These are phyloP conservation scores for Dryadomyces quercivorus DNA, from an alignment of 2,329 filamentous ascomycete genomes.

Conservation along the genomic window DNA sequence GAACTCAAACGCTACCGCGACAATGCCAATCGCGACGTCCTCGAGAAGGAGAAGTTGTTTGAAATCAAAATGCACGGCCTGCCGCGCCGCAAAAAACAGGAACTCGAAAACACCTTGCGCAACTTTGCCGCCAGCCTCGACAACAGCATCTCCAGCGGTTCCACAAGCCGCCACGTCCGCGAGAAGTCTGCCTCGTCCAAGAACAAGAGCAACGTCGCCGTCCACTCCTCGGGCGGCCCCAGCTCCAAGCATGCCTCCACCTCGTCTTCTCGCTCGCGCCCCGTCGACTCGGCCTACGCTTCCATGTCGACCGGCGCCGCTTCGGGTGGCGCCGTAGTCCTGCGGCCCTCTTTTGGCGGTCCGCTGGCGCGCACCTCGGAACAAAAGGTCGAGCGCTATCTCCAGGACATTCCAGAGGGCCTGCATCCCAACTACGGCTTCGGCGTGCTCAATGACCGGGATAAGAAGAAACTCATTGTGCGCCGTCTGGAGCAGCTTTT, in stretches of 20 bases:
- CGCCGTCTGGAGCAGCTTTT: constrained; percentile 69
- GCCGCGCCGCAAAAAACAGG: constrained; percentile 58
- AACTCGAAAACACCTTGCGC: constrained; percentile 61
- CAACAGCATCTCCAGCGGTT: constrained; percentile 31
- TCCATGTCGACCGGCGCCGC: constrained; percentile 49
- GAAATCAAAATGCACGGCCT: constrained; percentile 71
- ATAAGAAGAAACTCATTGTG: constrained; percentile 67
- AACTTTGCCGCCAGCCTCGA: constrained; percentile 53
- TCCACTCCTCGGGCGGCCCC: constrained; percentile 25
- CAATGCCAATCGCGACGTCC: constrained; percentile 44
- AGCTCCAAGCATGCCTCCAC: constrained; percentile 39
- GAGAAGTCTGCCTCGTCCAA: constrained; percentile 23
- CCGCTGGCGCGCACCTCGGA: constrained; percentile 31
- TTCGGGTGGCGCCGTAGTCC: constrained; percentile 27
- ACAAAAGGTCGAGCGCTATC: constrained; percentile 55
- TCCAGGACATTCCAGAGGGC: constrained; percentile 60
- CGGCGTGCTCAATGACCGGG: constrained; percentile 51
- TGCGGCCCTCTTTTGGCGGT: constrained; percentile 22
- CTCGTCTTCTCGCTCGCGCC: constrained; percentile 39
- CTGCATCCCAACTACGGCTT: constrained; percentile 46
- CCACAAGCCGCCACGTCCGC: constrained; percentile 27
- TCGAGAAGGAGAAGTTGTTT: constrained; percentile 67
- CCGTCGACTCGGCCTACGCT: constrained; percentile 52
- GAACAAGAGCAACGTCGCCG: constrained; percentile 14
- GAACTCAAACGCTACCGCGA: constrained; percentile 61